Percentiles rank a stretch among this genome's conserved stretches.
phyloP scores from a whole-genome alignment of 768 basidiomycete species.

The Boletus pseudo-olivaceus region DNA sequence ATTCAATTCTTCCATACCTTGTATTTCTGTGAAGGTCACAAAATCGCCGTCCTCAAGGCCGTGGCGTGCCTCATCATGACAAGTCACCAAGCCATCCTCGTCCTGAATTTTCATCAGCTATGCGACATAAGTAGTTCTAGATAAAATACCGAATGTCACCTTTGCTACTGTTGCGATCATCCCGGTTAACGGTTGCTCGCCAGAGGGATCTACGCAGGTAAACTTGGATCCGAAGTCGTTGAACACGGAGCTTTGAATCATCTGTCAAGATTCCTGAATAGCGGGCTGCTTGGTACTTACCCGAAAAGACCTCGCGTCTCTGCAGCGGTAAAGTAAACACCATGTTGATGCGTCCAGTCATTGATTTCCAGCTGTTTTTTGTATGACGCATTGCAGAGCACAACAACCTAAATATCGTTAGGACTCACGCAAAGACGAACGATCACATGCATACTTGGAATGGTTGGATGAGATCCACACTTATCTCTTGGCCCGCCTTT shows the following conservation, averaged over 20 bases:
- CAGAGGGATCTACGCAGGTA: conserved; percentile 96
- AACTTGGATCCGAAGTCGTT: conserved; percentile 96
- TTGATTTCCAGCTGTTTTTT: conserved; percentile 92
- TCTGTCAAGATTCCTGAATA: conserved; percentile 1
- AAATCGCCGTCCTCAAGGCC: conserved; percentile 99
- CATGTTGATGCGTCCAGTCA: conserved; percentile 88
- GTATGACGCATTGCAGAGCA: conserved; percentile 75
- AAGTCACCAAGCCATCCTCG: conserved; percentile 89
- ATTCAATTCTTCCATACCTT: conserved; percentile 92
- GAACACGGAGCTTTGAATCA: conserved; percentile 70
- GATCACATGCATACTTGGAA: conserved; percentile 67
- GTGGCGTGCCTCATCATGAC: conserved; percentile 94
- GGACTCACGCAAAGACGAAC: neutral
- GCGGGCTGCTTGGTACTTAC: conserved; percentile 40
- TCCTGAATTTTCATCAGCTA: conserved; percentile 44
- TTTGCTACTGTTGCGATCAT: conserved; percentile 96
- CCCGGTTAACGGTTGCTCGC: conserved; percentile 87
- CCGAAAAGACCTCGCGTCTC: conserved; percentile 94
- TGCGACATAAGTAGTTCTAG: neutral
- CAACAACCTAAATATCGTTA: conserved; percentile 62
- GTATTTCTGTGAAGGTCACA: conserved; percentile 93
- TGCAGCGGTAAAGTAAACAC: conserved; percentile 86
- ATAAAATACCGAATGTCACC: conserved; percentile 38
- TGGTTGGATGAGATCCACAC: conserved; percentile 74
- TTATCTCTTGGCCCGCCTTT: conserved; percentile 69